These are phyloP conservation scores for Pelargonium fulgidum DNA, from an alignment of 441 rosid genomes.

Conservation along the genomic window DNA sequence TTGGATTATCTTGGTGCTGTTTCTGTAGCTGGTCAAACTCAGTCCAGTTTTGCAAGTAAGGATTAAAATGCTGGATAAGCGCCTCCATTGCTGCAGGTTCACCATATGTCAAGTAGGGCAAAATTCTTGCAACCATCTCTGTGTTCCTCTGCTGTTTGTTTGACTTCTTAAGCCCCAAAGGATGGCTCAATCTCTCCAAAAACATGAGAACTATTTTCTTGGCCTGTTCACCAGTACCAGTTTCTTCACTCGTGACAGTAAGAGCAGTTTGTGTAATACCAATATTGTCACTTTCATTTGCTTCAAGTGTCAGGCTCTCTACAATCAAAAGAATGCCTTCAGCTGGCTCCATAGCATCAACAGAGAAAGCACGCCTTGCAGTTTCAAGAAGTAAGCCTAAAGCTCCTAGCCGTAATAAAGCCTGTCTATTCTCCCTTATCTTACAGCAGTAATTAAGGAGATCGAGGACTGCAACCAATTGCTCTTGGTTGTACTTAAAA, in stretches of 20 bases:
- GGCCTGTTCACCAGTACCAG: slow-evolving; percentile 94
- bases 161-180: slow-evolving; percentile 84
- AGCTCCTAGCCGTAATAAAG: slow-evolving; percentile 84
- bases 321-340: slow-evolving; percentile 99
- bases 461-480: slow-evolving; percentile 90
- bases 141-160: slow-evolving; percentile 99
- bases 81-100: slow-evolving; percentile 99
- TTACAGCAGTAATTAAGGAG: slow-evolving; percentile 99
- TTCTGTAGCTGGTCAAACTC: slow-evolving; percentile 82
- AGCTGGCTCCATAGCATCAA: slow-evolving; percentile 99
- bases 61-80: slow-evolving; percentile 84
- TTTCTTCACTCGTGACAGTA: slow-evolving; percentile 79
- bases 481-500: slow-evolving; percentile 95
- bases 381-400: slow-evolving; percentile 98
- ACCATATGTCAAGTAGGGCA: slow-evolving; percentile 99
- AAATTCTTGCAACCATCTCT: slow-evolving; percentile 99
- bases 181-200: slow-evolving; percentile 91
- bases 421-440: slow-evolving; percentile 88
- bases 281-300: slow-evolving; percentile 90
- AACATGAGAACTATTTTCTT: slow-evolving; percentile 98
- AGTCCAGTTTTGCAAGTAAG: slow-evolving; percentile 85
- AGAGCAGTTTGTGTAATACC: slow-evolving; percentile 74
- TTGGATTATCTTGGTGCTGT: slow-evolving; percentile 63
- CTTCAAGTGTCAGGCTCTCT: slow-evolving; percentile 95
- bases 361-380: slow-evolving; percentile 93